Base-by-base conservation (phyloP, 495 filamentous ascomycete species). In the Hypoxylon fuscum region DNA sequence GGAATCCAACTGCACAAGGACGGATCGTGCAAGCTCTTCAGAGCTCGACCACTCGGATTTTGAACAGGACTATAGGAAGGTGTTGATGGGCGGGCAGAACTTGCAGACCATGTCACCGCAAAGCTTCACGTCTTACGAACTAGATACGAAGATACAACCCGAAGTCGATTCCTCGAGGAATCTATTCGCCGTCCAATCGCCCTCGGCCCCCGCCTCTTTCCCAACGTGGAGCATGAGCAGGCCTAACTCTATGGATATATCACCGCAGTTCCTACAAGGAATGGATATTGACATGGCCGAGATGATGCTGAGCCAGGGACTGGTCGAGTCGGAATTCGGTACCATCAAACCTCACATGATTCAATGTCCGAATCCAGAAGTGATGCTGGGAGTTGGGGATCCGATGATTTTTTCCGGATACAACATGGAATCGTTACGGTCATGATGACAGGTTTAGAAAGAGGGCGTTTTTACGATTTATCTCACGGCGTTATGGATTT, bases 21-120 rank as follows among this genome's bases (percentile, higher is more conserved):
- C 74, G 15, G 78, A 83, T 44, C 76, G 79, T 20, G 80, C 77
- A 31, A 82, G 80, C 69, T 81, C 81, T 25, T 79, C 77, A 7
- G 81, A 83, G 54, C 75, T 77, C 23, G 81, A 83, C 59, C 78
- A 81, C 49, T 83, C 80, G 12, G 78, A 80, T 52, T 69, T 81
- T 37, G 81, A 83, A 45, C 71, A 75, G 38, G 80, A 83, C 57
- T 83, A 83, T 63, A 73, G 78, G 44, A 69, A 68, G 42, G 66
- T 61, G n/a, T 69, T 74, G 14, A 73, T 82, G 23, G 69, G 76
- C 25, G 55, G 64, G 35, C 63, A 67, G 21, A 74, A 72, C 42
- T 45, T 75, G 10, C 45, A 78, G 45, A 78, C 76, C 38, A 72
- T 81, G 73, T 80, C 78, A 14, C 79, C 79, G 1, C 71, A 72